Conservation (phyloP, 345 rosid genomes). For the Corchorus olitorius region DNA sequence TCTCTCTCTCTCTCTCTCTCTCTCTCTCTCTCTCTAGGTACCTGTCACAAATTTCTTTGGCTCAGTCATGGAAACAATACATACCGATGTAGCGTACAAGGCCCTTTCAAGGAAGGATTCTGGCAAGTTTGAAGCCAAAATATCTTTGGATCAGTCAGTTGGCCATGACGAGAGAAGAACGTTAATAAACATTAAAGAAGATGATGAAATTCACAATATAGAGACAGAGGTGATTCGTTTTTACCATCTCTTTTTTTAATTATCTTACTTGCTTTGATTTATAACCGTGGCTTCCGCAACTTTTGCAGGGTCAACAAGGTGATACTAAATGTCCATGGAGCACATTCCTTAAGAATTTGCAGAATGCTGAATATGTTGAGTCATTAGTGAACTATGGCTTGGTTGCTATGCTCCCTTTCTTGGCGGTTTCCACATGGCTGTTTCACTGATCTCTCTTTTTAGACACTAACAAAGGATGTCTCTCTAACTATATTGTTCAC, state of each 20-base stretch:
- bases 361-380: no score
- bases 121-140: conserved; percentile 28
- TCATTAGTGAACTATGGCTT: no score
- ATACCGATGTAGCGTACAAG: conserved; percentile 73
- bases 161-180: conserved; percentile 32
- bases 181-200: conserved; percentile 24
- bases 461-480: neutral
- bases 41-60: conserved; percentile 97
- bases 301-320: conserved; percentile 49
- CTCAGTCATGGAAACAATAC: conserved; percentile 92
- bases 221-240: conserved; percentile 40
- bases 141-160: conserved; percentile 33
- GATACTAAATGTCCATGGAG: conserved; percentile 40
- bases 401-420: neutral
- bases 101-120: conserved; percentile 40
- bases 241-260: neutral
- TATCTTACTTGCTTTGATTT: neutral
- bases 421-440: conserved; percentile 5
- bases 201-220: conserved; percentile 22
- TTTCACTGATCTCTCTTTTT: neutral
- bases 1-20: neutral
- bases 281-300: conserved; percentile 6
- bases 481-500: neutral
- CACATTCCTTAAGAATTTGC: conserved; percentile 24
- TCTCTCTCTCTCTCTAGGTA: conserved; percentile 52